Evolutionary conservation across 2,329 filamentous ascomycete genomes (phyloP).

Genomic region (Pyrenochaeta sp.): DNA sequence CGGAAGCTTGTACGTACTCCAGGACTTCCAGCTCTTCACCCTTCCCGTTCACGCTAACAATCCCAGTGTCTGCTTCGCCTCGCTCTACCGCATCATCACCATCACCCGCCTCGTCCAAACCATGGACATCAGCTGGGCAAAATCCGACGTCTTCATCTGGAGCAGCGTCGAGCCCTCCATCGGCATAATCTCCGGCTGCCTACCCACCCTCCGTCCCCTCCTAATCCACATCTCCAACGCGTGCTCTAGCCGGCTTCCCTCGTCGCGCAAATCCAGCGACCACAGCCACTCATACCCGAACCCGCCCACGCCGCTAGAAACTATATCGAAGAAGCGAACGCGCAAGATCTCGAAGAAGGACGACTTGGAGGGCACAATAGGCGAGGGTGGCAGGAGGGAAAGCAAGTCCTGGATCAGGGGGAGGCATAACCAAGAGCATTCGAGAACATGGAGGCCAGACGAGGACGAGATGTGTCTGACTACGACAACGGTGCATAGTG

Average conservation of each 20-base stretch:
- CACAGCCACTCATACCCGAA: conserved; percentile 8
- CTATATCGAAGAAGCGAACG: conserved; percentile 29
- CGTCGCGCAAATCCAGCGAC: conserved; percentile 13
- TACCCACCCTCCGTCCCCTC: conserved; percentile 31
- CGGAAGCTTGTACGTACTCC: conserved; percentile 32
- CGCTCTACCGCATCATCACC: conserved; percentile 36
- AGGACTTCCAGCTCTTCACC: conserved; percentile 8
- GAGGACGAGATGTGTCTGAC: conserved; percentile 32
- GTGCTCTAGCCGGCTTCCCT: conserved; percentile 18
- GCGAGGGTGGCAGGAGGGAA: neutral
- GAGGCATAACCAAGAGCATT: conserved; percentile 11
- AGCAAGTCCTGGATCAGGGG: conserved; percentile 4
- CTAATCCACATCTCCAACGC: conserved; percentile 17
- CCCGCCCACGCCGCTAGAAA: conserved; percentile 24
- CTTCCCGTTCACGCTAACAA: conserved; percentile 12
- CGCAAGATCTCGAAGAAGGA: conserved; percentile 24
- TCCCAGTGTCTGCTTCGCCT: conserved; percentile 31
- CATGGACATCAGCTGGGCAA: conserved; percentile 35
- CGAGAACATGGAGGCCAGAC: conserved; percentile 23
- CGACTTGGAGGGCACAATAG: conserved; percentile 18
- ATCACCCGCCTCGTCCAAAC: conserved; percentile 24
- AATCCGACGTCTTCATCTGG: conserved; percentile 40
- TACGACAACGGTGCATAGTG: conserved; percentile 19
- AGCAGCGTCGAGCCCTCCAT: conserved; percentile 32
- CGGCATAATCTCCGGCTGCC: conserved; percentile 36